phyloP scores from a whole-genome alignment of 2,329 filamentous ascomycete genomes.

The Didymosphaeria variabile region DNA sequence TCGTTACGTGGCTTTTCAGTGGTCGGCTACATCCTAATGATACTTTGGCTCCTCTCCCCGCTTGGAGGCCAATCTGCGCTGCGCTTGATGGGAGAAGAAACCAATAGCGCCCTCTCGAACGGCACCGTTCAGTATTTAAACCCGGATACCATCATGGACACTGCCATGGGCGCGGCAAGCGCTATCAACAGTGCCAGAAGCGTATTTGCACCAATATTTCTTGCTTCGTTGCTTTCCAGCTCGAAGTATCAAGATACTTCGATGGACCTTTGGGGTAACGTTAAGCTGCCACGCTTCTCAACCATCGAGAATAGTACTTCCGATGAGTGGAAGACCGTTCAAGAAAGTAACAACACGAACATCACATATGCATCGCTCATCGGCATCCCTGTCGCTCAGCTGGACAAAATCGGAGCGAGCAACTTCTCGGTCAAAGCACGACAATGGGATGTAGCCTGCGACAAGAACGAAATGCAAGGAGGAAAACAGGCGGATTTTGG shows the following conservation, averaged over 20 bases:
- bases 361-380: constrained; percentile 38
- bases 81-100: constrained; percentile 32
- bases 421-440: constrained; percentile 35
- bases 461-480: constrained; percentile 15
- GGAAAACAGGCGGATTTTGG: constrained; percentile 16
- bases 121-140: constrained; percentile 30
- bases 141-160: constrained; percentile 21
- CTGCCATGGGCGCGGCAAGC: constrained; percentile 24
- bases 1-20: constrained; percentile 34
- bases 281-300: constrained; percentile 37
- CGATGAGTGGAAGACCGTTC: constrained; percentile 29
- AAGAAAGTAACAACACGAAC: constrained; percentile 21
- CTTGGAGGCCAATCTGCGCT: constrained; percentile 43
- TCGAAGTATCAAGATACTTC: constrained; percentile 30
- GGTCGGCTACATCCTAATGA: constrained; percentile 33
- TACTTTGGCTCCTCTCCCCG: constrained; percentile 41
- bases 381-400: constrained; percentile 32
- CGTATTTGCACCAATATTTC: constrained; percentile 31
- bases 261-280: constrained; percentile 41
- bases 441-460: constrained; percentile 39
- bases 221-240: constrained; percentile 37
- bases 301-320: constrained; percentile 29
- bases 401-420: constrained; percentile 20
- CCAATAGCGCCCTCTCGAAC: constrained; percentile 19
- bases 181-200: constrained; percentile 26